These are phyloP conservation scores for Amaranthus hypochondriacus DNA, from an alignment of 148 eudicot species.

Conservation along the genomic window DNA sequence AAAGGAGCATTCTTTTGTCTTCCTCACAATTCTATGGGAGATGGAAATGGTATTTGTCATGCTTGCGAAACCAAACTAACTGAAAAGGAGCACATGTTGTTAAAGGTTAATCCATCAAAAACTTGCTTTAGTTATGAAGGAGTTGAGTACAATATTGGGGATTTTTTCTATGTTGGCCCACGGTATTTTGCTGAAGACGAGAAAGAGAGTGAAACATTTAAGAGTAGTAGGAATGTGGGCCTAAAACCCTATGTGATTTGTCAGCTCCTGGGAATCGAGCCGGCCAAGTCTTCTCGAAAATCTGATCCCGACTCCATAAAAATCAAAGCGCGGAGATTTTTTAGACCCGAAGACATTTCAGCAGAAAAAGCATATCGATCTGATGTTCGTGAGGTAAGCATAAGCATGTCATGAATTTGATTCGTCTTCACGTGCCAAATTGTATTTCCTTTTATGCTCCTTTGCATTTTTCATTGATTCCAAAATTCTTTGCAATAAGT, in stretches of 20 bases:
- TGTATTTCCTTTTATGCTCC: background rate
- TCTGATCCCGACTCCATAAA: conserved; percentile 39
- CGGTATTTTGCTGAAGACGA: conserved; percentile 48
- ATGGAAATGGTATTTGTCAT: conserved; percentile 64
- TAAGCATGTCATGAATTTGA: background rate
- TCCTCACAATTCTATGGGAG: conserved; percentile 47
- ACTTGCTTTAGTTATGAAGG: conserved; percentile 60
- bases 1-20: conserved; percentile 84
- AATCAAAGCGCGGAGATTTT: conserved; percentile 69
- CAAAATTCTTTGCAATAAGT: background rate
- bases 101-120: conserved; percentile 46
- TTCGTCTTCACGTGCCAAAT: background rate
- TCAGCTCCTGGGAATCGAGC: conserved; percentile 59
- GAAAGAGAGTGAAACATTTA: conserved; percentile 49
- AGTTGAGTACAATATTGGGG: conserved; percentile 55
- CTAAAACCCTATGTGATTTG: conserved; percentile 81
- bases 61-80: conserved; percentile 52
- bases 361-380: conserved; percentile 86
- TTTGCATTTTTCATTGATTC: background rate
- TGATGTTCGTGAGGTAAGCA: conserved; percentile 79
- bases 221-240: conserved; percentile 93
- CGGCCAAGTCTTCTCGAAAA: conserved; percentile 40
- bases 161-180: conserved; percentile 69
- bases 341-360: conserved; percentile 89
- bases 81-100: conserved; percentile 37